Conservation (phyloP, 306 rosid species). For the Biancaea sappan region DNA sequence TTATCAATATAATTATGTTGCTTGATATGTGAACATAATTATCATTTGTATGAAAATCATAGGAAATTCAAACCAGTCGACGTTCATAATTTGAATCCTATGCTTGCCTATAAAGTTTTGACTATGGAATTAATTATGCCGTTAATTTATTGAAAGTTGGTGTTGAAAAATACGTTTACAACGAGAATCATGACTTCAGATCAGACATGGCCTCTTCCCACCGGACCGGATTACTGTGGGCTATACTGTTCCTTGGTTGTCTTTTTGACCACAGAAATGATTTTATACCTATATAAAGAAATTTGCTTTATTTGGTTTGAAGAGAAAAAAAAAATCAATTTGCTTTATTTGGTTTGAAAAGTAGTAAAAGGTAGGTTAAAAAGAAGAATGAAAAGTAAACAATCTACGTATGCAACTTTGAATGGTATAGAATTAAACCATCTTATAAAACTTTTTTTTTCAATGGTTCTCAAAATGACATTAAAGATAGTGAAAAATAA, state of each 20-base stretch:
- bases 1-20: too few species aligned
- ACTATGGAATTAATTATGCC: too few species aligned
- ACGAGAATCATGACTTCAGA: not conserved
- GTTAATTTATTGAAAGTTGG: not conserved
- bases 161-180: not conserved
- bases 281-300: too few species aligned
- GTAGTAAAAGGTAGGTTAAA: not conserved
- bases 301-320: too few species aligned
- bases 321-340: not conserved
- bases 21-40: not conserved
- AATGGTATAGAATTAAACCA: too few species aligned
- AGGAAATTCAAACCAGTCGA: not conserved
- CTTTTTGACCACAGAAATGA: not conserved
- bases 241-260: not conserved
- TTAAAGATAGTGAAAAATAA: too few species aligned
- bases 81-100: too few species aligned
- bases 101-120: not conserved
- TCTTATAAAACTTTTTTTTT: too few species aligned
- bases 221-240: not conserved
- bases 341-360: too few species aligned
- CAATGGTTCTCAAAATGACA: too few species aligned
- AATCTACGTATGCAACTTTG: not conserved
- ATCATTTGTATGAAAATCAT: not conserved
- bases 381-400: not conserved
- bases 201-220: too few species aligned